These are phyloP conservation scores for Cladosporium sp. DNA, from an alignment of 2,329 filamentous ascomycete genomes.

Conservation along the genomic window DNA sequence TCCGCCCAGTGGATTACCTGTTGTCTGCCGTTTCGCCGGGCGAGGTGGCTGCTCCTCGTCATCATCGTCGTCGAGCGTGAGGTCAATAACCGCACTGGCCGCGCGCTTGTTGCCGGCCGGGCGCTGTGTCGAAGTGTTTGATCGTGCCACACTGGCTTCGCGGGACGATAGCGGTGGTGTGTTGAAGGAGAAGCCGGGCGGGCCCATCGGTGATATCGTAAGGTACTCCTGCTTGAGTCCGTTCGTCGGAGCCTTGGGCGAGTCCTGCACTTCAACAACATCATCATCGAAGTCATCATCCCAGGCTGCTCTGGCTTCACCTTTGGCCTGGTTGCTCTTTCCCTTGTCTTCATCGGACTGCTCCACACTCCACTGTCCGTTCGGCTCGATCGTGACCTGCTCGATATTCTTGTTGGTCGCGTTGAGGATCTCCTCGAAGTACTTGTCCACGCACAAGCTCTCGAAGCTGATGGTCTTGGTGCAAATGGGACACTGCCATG, in stretches of 20 bases:
- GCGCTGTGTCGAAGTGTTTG: conserved; percentile 31
- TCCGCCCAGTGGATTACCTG: conserved; percentile 21
- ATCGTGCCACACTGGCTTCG: conserved; percentile 40
- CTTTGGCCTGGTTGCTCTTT: conserved; percentile 39
- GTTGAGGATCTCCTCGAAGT: conserved; percentile 82
- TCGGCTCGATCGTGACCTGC: conserved; percentile 85
- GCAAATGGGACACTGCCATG: conserved; percentile 95
- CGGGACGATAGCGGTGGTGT: conserved; percentile 50
- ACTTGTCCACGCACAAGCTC: conserved; percentile 82
- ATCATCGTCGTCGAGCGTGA: conserved; percentile 51
- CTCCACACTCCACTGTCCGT: conserved; percentile 70
- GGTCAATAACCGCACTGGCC: conserved; percentile 46
- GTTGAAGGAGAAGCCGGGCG: conserved; percentile 24
- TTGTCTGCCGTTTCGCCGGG: conserved; percentile 35
- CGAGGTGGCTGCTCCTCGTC: conserved; percentile 41
- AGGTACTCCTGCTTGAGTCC: conserved; percentile 32
- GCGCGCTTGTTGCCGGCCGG: conserved; percentile 45
- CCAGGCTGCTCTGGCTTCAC: conserved; percentile 31
- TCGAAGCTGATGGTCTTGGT: conserved; percentile 80
- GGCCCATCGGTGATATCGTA: conserved; percentile 6
- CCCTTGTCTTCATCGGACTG: conserved; percentile 45
- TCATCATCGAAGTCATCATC: conserved; percentile 46
- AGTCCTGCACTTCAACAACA: conserved; percentile 45
- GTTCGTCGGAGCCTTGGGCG: conserved; percentile 24
- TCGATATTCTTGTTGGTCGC: conserved; percentile 71